A percentile compares a stretch with the other conserved stretches of the same genome.
Evolutionary conservation across 2,329 filamentous ascomycete genomes (phyloP).

Genomic region (Pyrenophora tritici-repentis): DNA sequence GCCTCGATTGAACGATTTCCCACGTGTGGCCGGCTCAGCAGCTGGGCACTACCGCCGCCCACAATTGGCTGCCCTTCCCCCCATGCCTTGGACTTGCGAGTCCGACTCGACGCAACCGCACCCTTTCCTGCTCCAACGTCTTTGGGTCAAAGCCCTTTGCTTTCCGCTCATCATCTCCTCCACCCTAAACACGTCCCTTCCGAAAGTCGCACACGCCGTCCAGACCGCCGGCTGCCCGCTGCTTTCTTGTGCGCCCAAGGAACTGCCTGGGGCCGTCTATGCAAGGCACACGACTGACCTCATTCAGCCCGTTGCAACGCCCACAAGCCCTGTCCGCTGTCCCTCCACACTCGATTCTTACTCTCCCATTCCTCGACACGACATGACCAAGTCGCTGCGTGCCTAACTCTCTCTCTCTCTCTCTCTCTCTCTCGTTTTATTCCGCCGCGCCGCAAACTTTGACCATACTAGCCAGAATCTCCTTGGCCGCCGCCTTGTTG

Average conservation of each 20-base stretch:
- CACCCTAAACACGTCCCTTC: conserved; percentile 25
- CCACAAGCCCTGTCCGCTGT: conserved; percentile 22
- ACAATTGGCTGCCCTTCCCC: conserved; percentile 37
- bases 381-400: conserved; percentile 28
- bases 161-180: conserved; percentile 26
- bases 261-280: conserved; percentile 34
- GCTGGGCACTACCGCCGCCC: conserved; percentile 30
- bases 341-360: conserved; percentile 11
- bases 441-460: too few species aligned
- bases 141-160: neutral
- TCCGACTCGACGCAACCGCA: conserved; percentile 13
- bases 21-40: conserved; percentile 41
- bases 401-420: neutral
- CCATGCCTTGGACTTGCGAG: conserved; percentile 14
- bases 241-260: conserved; percentile 33
- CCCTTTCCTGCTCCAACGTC: conserved; percentile 4
- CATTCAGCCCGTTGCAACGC: conserved; percentile 26
- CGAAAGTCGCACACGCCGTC: conserved; percentile 36
- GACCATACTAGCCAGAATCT: conserved; percentile 5
- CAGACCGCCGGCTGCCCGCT: conserved; percentile 33
- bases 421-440: too few species aligned
- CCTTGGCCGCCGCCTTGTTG: conserved; percentile 21
- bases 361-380: conserved; percentile 8
- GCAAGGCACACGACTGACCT: conserved; percentile 43
- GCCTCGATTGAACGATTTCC: conserved; percentile 47